These are phyloP conservation scores for Cynara cardunculus DNA, from an alignment of 129 eudicot genomes.

Conservation along the genomic window DNA sequence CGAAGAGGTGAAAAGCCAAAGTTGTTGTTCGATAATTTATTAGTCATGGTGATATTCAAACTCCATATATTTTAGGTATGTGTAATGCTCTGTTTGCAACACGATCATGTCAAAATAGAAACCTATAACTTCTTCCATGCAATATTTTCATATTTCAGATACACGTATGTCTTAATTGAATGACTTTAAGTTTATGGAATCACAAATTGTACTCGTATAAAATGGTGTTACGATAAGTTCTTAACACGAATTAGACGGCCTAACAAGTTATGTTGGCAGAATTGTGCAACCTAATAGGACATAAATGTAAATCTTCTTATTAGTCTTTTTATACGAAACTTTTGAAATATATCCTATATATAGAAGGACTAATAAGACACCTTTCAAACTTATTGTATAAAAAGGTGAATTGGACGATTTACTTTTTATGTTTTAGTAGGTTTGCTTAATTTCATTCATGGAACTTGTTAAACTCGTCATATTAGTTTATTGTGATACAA, in stretches of 20 bases:
- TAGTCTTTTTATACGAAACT: not conserved
- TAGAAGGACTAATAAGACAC: not conserved
- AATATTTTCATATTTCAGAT: too few species aligned
- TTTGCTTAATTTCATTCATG: not conserved
- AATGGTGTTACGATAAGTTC: not conserved
- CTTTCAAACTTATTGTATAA: not conserved
- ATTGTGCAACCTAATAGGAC: not conserved
- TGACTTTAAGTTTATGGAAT: too few species aligned
- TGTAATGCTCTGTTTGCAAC: not conserved
- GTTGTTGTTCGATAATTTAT: not conserved
- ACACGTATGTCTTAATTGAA: too few species aligned
- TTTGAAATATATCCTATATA: not conserved
- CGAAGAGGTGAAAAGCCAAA: not conserved
- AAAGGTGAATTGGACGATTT: not conserved
- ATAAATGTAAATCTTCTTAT: not conserved
- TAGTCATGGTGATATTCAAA: not conserved
- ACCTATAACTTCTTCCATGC: not conserved
- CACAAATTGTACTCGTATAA: not conserved
- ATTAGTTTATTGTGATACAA: not conserved
- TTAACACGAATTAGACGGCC: not conserved
- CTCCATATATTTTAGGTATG: not conserved
- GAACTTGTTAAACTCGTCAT: not conserved
- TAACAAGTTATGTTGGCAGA: not conserved
- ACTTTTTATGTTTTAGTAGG: not conserved
- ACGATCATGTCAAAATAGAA: too few species aligned